Evolutionary conservation across 768 basidiomycete genomes (phyloP), one percentile per base, ranked within the genome.

Genomic region (Psilocybe sp.): DNA sequence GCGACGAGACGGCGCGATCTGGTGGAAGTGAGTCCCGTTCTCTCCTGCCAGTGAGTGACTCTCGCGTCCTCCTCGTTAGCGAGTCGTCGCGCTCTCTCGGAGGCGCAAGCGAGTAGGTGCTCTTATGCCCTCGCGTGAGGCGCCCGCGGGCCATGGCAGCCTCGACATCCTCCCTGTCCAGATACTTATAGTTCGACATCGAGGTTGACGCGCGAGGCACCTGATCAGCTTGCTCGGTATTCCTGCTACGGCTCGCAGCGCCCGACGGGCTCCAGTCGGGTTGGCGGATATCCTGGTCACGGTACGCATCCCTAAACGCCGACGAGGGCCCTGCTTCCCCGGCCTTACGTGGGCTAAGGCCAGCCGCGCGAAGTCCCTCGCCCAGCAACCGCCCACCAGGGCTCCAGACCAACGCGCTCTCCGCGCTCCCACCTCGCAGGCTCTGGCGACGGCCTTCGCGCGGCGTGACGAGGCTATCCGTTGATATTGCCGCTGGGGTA

Each of bases 281-380:
- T 19, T 43, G 47, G 14, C 31, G 49, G 34, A 40, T 16, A 28
- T 52, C 50, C n/a, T 34, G 31, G 40, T 61, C 65, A 47, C 51
- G 55, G 52, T 65, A 69, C 32, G 67, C 52, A 46, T 69, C 66
- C 4, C 39, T 58, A 19, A 47, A 52, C 2, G 41, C 46, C 19
- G 52, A 44, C 36, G 31, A 28, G 5, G 52, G 55, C 41, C 49
- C 40, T 16, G 20, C 8, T 5, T 46, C 38, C 8, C 40, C 59
- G 10, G 58, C 65, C 42, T 47, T 60, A 55, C 58, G 66, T 62
- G 74, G 60, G 28, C 73, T 76, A 49, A 90, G 69, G 9, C 89
- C 89, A 0, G 88, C 87, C 0, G 87, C 85, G 42, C 84, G 75
- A 50, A 91, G 60, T 13, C 81, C 82, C 63, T 89, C 86, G 3